Conservation (phyloP, 176 grass and related monocot genomes). For the Neostapfia colusana region DNA sequence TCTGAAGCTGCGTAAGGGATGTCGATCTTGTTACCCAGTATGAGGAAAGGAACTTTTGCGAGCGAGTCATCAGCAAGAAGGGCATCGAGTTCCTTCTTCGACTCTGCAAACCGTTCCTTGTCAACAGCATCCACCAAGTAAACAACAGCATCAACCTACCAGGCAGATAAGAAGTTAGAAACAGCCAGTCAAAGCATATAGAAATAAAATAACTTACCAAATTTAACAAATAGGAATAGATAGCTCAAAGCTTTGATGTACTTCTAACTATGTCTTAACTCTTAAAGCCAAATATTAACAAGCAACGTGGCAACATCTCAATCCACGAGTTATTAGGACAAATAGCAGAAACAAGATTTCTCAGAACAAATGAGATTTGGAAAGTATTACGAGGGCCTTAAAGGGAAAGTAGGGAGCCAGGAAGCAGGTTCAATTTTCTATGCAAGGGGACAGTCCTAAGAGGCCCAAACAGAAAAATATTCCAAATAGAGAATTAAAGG, state of each 20-base stretch:
- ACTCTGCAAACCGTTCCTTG: not conserved
- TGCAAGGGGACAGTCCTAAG: not conserved
- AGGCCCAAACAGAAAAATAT: not conserved
- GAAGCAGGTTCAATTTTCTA: not conserved
- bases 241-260: not conserved
- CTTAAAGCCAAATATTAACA: not conserved
- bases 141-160: not conserved
- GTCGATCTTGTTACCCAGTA: not conserved
- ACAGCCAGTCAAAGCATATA: not conserved
- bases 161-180: constrained; percentile 26
- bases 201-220: not conserved
- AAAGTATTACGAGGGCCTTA: not conserved
- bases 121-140: not conserved
- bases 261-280: not conserved
- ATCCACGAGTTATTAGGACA: constrained; percentile 1
- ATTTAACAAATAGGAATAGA: not conserved
- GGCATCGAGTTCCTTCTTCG: not conserved
- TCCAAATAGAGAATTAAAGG: not conserved
- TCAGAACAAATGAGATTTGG: not conserved
- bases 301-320: not conserved
- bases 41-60: not conserved
- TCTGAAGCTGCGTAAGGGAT: not conserved
- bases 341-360: not conserved
- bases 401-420: not conserved
- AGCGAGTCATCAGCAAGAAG: not conserved